phyloP scores from a whole-genome alignment of 2,329 filamentous ascomycete genomes.

The Scolecobasidium constrictum region DNA sequence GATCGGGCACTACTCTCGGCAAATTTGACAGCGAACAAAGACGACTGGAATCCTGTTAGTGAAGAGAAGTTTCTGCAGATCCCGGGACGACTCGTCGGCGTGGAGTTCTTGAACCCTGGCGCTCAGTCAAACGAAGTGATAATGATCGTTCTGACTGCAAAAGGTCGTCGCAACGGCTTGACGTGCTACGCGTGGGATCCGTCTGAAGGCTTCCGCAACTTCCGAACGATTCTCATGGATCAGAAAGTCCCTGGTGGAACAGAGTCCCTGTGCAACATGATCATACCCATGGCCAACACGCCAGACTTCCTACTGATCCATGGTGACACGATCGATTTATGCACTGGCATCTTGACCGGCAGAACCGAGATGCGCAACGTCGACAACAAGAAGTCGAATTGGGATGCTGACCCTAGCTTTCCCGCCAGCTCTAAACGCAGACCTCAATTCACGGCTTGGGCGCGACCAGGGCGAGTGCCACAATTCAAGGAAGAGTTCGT shows the following conservation, averaged over 20 bases:
- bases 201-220: conserved; percentile 7
- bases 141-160: conserved; percentile 31
- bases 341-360: conserved; percentile 30
- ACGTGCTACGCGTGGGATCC: conserved; percentile 42
- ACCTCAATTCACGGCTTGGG: conserved; percentile 77
- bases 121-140: conserved; percentile 59
- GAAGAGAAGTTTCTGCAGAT: conserved; percentile 37
- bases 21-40: conserved; percentile 34
- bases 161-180: background rate
- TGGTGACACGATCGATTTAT: conserved; percentile 24
- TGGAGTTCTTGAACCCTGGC: conserved; percentile 73
- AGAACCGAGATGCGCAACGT: conserved; percentile 15
- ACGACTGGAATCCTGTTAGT: conserved; percentile 49
- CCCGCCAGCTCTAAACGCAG: conserved; percentile 20
- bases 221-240: too few relatives aligned
- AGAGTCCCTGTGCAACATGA: conserved; percentile 6
- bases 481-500: conserved; percentile 60
- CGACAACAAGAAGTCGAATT: background rate
- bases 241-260: too few relatives aligned
- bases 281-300: conserved; percentile 7
- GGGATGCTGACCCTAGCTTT: conserved; percentile 26
- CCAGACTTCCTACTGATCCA: conserved; percentile 7
- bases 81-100: conserved; percentile 67
- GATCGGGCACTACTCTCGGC: conserved; percentile 39
- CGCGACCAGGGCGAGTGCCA: conserved; percentile 55